phyloP scores from a whole-genome alignment of 2,329 filamentous ascomycete genomes.

The Scortechinia acanthostroma region DNA sequence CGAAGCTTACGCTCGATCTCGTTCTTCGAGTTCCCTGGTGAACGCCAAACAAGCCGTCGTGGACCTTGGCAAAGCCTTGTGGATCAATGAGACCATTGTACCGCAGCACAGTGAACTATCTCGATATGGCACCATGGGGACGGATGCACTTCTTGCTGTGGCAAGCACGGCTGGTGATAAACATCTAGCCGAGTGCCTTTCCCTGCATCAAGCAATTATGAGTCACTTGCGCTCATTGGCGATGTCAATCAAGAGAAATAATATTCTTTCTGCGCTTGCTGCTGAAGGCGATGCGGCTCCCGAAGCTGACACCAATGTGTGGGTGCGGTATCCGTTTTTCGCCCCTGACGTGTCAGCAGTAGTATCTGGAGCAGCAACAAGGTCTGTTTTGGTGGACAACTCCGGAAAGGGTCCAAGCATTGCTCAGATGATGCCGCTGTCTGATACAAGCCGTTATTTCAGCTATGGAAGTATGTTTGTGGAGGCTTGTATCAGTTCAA shows the following conservation, averaged over 20 bases:
- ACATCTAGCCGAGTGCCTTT: conserved; percentile 29
- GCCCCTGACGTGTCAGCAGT: conserved; percentile 41
- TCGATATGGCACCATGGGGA: conserved; percentile 21
- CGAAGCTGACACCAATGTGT: conserved; percentile 43
- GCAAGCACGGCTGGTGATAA: conserved; percentile 32
- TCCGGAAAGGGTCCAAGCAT: conserved; percentile 19
- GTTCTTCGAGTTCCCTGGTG: conserved; percentile 18
- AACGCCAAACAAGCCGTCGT: conserved; percentile 40
- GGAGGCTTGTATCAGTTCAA: conserved; percentile 38
- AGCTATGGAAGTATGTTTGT: conserved; percentile 54
- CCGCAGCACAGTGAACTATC: conserved; percentile 25
- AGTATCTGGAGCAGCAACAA: conserved; percentile 31
- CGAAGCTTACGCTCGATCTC: conserved; percentile 38
- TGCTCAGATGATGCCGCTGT: conserved; percentile 41
- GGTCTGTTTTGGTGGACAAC: conserved; percentile 27
- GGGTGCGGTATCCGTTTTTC: conserved; percentile 47
- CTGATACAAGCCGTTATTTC: conserved; percentile 44
- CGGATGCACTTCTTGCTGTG: conserved; percentile 26
- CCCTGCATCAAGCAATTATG: conserved; percentile 29
- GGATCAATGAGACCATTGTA: conserved; percentile 37
- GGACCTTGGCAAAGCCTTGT: conserved; percentile 52
- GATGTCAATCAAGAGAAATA: conserved; percentile 48
- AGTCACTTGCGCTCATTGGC: conserved; percentile 42
- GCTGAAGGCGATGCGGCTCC: conserved; percentile 27
- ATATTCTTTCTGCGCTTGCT: conserved; percentile 37